Evolutionary conservation across 2,329 filamentous ascomycete species (phyloP), one percentile per base, ranked within the genome.

Genomic region (Trichoderma brevicompactum): DNA sequence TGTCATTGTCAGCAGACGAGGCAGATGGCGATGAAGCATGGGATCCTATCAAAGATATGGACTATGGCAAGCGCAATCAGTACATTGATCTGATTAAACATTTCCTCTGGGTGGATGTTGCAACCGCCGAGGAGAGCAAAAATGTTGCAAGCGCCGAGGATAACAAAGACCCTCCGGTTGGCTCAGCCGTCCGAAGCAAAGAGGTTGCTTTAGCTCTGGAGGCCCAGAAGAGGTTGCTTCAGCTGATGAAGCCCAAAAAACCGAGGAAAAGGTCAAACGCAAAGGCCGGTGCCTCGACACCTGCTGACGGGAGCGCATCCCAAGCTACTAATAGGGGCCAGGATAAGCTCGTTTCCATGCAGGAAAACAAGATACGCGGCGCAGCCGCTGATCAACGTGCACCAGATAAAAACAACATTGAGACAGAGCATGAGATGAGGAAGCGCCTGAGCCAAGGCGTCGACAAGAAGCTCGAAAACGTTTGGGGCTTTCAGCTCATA

Each of bases 31-130:
- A 71, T 0, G 71, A 69, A 17, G 66, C 66, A 0, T 74, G 71
- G 71, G 73, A 74, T 58, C 73, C 72, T 2, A 74, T 74, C 6
- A 66, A 73, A 46, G 72, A 74, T 13, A 50, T 71, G 53, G 68
- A 69, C 1, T 23, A 69, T 17, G 66, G 72, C 19, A 70, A 69
- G 40, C 68, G 73, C 15, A 34, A 72, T 19, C 69, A 67, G 4
- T 74, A 71, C 50, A 69, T 74, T 34, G 72, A 74, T 10, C 53
- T 74, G 66, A 73, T 74, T 43, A 72, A 69, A 53, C 69, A 74
- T 34, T 74, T 74, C 15, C 69, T 74, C 7, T 74, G 72, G 73
- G 68, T 74, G 65, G 65, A 72, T 1, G 34, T 38, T 10, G 36
- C 41, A n/a, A 44, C 60, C 2, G 17, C 19, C 5, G 61, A 64